Base-by-base conservation (phyloP, 83 land plant genomes). In the Picea abies region DNA sequence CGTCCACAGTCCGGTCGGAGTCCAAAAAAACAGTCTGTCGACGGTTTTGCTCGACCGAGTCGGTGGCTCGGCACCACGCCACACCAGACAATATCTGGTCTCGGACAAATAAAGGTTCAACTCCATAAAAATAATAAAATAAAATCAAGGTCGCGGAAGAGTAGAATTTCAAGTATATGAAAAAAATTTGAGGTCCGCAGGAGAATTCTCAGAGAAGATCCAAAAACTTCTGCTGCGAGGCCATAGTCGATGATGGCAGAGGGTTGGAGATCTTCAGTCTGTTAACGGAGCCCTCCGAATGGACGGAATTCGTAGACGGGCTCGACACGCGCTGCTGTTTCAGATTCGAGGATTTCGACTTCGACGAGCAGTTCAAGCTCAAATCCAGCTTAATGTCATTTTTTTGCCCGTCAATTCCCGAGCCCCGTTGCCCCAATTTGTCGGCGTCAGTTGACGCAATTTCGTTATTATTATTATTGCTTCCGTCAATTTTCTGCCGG, bases 221-320 rank as follows among this genome's bases (percentile, higher is more conserved):
- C 14, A 52, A 12, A 52, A 52, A 12, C 56, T 52, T 52, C 56
- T 52, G 56, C 14, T 52, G 12, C 14, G 56, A 12, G 2, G 56
- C 56, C 56, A 52, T 52, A 1, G 56, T 11, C 56, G 56, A 52
- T 52, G 56, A 65, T 4, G 60, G 79, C 1, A 9, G 5, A 14
- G 63, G 63, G 62, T 39, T 25, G 5, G 5, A 32, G 14, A 10
- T 3, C 32, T 56, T 20, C 23, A 23, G 80, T 60, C 63, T 78
- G 16, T 78, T 78, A 19, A 81, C 91, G 7, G 94, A 91, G 7
- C 84, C 87, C 69, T 91, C 96, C n/a, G 92, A 90, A 41, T 72
- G 82, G 26, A 82, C 89, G 0, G 89, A 88, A 52, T 85, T 82
- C 78, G 72, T 82, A 5, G 91, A 88, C 32, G 96, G 92, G 66